Percentiles rank a stretch among this genome's conserved stretches.
Evolutionary conservation across 441 rosid genomes (phyloP).

Genomic region (Geranium incanum): DNA sequence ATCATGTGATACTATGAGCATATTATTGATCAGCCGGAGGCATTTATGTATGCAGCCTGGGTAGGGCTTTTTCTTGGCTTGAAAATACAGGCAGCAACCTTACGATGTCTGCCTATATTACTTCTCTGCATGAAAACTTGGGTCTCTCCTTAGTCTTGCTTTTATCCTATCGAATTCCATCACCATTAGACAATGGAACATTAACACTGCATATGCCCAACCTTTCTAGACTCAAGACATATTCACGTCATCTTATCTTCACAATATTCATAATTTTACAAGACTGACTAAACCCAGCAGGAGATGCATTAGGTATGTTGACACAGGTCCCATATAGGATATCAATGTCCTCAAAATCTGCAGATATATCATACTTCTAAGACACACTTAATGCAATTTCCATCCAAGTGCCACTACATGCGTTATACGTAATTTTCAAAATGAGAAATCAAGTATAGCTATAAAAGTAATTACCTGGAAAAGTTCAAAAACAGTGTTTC

Average conservation of each 20-base stretch:
- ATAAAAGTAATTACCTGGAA: slow-evolving; percentile 53
- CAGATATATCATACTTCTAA: background rate
- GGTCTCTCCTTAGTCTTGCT: background rate
- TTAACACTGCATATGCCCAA: background rate
- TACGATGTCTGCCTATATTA: background rate
- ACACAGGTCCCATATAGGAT: background rate
- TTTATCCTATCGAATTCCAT: background rate
- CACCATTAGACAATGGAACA: background rate
- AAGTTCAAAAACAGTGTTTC: slow-evolving; percentile 79
- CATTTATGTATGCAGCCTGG: too few relatives aligned
- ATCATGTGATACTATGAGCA: background rate
- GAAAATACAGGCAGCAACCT: background rate
- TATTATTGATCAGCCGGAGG: background rate
- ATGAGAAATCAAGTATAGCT: background rate
- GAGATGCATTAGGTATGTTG: background rate
- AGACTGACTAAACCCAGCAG: background rate
- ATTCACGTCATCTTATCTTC: background rate
- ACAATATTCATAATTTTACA: background rate
- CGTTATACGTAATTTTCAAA: background rate
- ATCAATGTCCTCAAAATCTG: background rate
- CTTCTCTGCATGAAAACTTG: background rate
- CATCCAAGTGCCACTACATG: background rate
- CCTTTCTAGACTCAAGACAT: background rate
- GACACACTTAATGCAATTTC: background rate
- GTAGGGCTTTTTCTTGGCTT: too few relatives aligned